A percentile compares a stretch with the other conserved stretches of the same genome.
Evolutionary conservation across 139 green algal genomes (phyloP).

Genomic region (Raphidocelis subcapitata): DNA sequence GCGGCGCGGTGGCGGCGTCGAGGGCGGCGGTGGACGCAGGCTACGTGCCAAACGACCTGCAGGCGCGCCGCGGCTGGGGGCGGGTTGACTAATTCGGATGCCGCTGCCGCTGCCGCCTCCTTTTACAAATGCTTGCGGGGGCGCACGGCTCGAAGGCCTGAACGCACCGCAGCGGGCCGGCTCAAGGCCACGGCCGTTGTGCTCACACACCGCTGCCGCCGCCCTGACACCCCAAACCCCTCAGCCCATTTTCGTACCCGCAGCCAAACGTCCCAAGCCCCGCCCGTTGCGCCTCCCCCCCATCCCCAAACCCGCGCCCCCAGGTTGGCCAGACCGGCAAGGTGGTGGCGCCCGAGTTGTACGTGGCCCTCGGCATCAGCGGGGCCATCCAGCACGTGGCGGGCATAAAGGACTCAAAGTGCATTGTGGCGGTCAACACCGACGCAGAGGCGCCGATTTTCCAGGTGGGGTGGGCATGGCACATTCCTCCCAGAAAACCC

Average conservation of each 20-base stretch:
- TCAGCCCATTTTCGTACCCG: too few relatives aligned
- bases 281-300: not conserved
- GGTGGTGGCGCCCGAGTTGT: slow-evolving; percentile 92
- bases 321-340: slow-evolving; percentile 97
- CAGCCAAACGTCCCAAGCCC: not conserved
- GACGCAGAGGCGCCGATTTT: slow-evolving; percentile 89
- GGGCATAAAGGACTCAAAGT: slow-evolving; percentile 86
- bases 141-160: too few relatives aligned
- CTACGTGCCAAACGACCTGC: slow-evolving; percentile 86
- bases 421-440: slow-evolving; percentile 94
- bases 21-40: slow-evolving; percentile 91
- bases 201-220: too few relatives aligned
- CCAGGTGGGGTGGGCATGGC: slow-evolving; percentile 41
- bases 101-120: too few relatives aligned
- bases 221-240: too few relatives aligned
- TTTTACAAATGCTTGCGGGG: too few relatives aligned
- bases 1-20: slow-evolving; percentile 83
- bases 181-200: too few relatives aligned
- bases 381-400: slow-evolving; percentile 96
- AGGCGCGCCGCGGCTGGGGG: too few relatives aligned
- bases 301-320: not conserved
- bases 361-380: slow-evolving; percentile 93
- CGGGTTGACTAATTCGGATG: too few relatives aligned
- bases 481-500: too few relatives aligned
- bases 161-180: too few relatives aligned